Base-by-base conservation (phyloP, 2,329 filamentous ascomycete genomes). In the Ceratocystis eucalypticola region DNA sequence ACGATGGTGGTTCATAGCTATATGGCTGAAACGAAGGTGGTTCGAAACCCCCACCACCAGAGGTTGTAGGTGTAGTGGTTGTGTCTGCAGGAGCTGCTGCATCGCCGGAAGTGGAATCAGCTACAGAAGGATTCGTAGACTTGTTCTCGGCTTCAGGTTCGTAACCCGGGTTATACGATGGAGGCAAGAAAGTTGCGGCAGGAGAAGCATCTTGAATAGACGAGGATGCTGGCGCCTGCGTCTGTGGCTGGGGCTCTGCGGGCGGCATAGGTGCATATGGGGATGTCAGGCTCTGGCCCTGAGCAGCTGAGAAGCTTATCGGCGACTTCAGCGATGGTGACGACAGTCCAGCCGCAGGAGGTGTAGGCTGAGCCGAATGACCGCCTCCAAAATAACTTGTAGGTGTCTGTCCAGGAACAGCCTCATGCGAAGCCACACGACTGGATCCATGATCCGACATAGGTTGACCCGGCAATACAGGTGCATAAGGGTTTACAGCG, bases 21-120 rank as follows among this genome's bases (percentile, higher is more conserved):
- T 82, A 82, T 8, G 84, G 80, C 71, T 87, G 81, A 71, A 82
- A 87, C 0, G 82, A 82, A 5, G 84, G 83, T 3, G 86, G 80
- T 68, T 87, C 83, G 70, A 86, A 88, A 17, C 80, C 77, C 45
- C 76, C 76, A 69, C 75, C 69, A 25, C 66, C 65, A 15, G 17
- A n/a, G 20, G 17, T 10, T 20, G n/a, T 20, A 50, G n/a, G 10
- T 20, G n/a, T 20, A 50, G n/a, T 20, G 12, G 48, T 22, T 50
- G 64, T 62, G 7, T 64, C 62, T 45, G 28, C 45, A 3, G 66
- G 4, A 25, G 45, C 41, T 7, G 30, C 33, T n/a, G 17, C 33
- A 17, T 64, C 41, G 1, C 44, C 22, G 20, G 59, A 25, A 5
- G 57, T 33, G 62, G 65, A 41, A 22, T 53, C 45, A 37, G 17